A percentile compares a stretch with the other conserved stretches of the same genome.
Conservation (phyloP, 1,284 basidiomycete species). For the Ustilago sp. region DNA sequence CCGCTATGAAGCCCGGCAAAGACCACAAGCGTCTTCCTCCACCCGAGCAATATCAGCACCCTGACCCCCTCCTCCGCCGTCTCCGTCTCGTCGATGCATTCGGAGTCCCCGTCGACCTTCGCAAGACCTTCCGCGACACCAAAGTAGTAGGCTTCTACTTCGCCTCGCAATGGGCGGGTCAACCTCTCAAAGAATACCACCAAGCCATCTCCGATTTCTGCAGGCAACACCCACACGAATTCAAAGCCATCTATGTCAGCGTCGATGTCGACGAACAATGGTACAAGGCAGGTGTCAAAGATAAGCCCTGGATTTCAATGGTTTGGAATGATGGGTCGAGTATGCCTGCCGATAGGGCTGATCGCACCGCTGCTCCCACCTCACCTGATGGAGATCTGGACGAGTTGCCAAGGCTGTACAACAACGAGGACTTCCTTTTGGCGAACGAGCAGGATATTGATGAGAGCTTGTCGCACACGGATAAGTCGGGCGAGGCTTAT, state of each 20-base stretch:
- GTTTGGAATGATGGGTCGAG: slow-evolving; percentile 70
- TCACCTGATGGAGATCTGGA: slow-evolving; percentile 26
- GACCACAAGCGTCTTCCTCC: slow-evolving; percentile 61
- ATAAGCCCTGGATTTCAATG: slow-evolving; percentile 68
- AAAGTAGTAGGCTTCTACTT: slow-evolving; percentile 70
- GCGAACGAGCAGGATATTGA: slow-evolving; percentile 70
- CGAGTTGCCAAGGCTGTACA: slow-evolving; percentile 51
- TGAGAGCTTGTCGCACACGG: slow-evolving; percentile 59
- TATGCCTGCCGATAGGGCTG: slow-evolving; percentile 39
- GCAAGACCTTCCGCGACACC: slow-evolving; percentile 63
- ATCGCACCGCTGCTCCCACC: slow-evolving; percentile 28
- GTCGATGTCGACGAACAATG: slow-evolving; percentile 67
- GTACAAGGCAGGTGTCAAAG: slow-evolving; percentile 65
- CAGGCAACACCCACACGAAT: slow-evolving; percentile 63
- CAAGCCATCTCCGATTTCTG: slow-evolving; percentile 63
- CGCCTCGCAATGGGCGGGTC: slow-evolving; percentile 64
- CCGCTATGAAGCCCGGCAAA: slow-evolving; percentile 65
- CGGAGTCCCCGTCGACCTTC: slow-evolving; percentile 65
- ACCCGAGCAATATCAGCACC: slow-evolving; percentile 65
- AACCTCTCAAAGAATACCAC: slow-evolving; percentile 58
- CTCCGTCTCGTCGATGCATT: slow-evolving; percentile 66
- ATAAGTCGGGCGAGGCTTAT: slow-evolving; percentile 66
- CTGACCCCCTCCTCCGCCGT: slow-evolving; percentile 69
- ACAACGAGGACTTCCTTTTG: slow-evolving; percentile 69
- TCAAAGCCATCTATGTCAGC: slow-evolving; percentile 69